A percentile compares a stretch with the other conserved stretches of the same genome.
phyloP scores from a whole-genome alignment of 768 basidiomycete genomes.

The Multifurca ochricompacta region DNA sequence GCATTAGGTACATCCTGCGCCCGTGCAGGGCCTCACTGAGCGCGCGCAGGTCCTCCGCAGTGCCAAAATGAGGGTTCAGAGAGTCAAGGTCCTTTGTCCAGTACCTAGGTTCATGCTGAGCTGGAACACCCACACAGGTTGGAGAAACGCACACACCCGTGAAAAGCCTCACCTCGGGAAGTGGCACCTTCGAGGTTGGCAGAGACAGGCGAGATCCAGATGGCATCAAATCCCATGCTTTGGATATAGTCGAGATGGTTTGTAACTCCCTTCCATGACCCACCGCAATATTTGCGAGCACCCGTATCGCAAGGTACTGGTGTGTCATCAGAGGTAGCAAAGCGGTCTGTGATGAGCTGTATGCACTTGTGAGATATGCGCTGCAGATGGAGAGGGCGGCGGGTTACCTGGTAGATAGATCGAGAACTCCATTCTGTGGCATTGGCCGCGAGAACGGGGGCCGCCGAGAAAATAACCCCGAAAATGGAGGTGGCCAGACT shows the following conservation, averaged over 20 bases:
- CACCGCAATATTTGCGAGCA: slow-evolving; percentile 47
- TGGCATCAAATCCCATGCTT: slow-evolving; percentile 52
- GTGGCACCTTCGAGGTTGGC: slow-evolving; percentile 42
- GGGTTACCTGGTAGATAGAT: slow-evolving; percentile 46
- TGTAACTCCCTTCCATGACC: slow-evolving; percentile 45
- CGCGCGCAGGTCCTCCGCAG: slow-evolving; percentile 41
- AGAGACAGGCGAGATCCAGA: slow-evolving; percentile 53
- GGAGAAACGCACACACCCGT: slow-evolving; percentile 33
- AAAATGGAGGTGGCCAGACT: not conserved
- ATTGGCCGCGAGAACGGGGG: slow-evolving; percentile 31
- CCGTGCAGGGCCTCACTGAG: slow-evolving; percentile 41
- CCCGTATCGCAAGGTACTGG: slow-evolving; percentile 38
- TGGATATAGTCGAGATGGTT: slow-evolving; percentile 56
- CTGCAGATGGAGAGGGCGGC: not conserved
- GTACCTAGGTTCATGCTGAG: slow-evolving; percentile 28
- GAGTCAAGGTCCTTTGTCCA: slow-evolving; percentile 42
- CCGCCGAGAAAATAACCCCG: not conserved
- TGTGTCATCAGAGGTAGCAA: slow-evolving; percentile 40
- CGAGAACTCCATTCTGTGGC: slow-evolving; percentile 44
- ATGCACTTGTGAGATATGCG: not conserved
- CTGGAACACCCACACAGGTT: not conserved
- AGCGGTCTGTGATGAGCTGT: slow-evolving; percentile 51
- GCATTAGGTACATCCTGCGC: slow-evolving; percentile 52
- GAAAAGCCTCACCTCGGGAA: slow-evolving; percentile 48
- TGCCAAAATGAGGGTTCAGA: slow-evolving; percentile 49